phyloP scores from a whole-genome alignment of 2,329 filamentous ascomycete species.

The Xylaria sp. region DNA sequence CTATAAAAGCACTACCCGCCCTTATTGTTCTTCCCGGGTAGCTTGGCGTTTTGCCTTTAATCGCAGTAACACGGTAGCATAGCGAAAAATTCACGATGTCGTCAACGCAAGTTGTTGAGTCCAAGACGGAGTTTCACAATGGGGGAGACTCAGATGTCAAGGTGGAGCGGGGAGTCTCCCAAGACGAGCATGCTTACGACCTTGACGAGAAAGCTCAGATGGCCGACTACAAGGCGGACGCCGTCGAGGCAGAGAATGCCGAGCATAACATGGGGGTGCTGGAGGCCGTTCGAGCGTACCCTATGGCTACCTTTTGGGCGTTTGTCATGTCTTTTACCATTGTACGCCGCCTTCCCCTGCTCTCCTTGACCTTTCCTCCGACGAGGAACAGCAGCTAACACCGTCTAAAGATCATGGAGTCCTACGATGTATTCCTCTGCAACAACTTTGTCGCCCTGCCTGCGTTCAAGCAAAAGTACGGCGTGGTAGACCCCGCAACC shows the following conservation, averaged over 20 bases:
- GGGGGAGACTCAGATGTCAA: slow-evolving; percentile 7
- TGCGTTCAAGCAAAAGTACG: slow-evolving; percentile 58
- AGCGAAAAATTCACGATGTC: slow-evolving; percentile 25
- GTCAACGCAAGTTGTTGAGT: slow-evolving; percentile 4
- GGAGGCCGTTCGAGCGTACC: slow-evolving; percentile 50
- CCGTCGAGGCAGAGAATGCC: slow-evolving; percentile 65
- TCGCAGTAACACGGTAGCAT: slow-evolving; percentile 13
- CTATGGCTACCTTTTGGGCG: slow-evolving; percentile 53
- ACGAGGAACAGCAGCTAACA: slow-evolving; percentile 35
- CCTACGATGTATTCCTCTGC: slow-evolving; percentile 70
- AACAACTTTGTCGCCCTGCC: slow-evolving; percentile 66
- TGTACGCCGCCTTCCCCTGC: slow-evolving; percentile 48
- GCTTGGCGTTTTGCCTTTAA: slow-evolving; percentile 15
- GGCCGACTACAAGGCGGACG: slow-evolving; percentile 60
- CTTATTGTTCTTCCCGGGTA: not conserved
- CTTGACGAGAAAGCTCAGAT: slow-evolving; percentile 52
- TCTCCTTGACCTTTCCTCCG: slow-evolving; percentile 28
- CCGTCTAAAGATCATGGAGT: slow-evolving; percentile 68
- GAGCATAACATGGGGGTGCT: slow-evolving; percentile 51
- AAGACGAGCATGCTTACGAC: slow-evolving; percentile 25
- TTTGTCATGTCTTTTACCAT: slow-evolving; percentile 54
- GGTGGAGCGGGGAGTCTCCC: slow-evolving; percentile 17
- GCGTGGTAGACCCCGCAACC: slow-evolving; percentile 50
- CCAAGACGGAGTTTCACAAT: not conserved
- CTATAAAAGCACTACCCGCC: slow-evolving; percentile 16